A percentile compares a stretch with the other conserved stretches of the same genome.
Conservation (phyloP, 352 stramenopile species). For the Globisporangium camurandrum region DNA sequence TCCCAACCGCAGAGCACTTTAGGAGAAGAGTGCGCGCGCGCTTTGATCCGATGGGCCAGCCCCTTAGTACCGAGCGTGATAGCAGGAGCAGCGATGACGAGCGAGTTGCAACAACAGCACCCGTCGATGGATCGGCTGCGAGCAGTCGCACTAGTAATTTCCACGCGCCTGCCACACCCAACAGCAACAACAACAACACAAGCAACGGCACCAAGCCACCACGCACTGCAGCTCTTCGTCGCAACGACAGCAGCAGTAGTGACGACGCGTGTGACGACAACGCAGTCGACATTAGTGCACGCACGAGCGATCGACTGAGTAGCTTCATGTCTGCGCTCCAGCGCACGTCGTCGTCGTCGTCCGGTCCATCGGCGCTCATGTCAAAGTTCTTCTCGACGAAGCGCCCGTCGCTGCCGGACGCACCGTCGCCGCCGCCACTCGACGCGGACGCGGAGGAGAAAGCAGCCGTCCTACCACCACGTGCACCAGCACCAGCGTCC, state of each 20-base stretch:
- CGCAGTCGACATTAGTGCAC: not conserved
- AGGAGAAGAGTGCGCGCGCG: too few relatives aligned
- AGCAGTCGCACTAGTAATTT: slow-evolving; percentile 8
- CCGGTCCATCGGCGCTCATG: slow-evolving; percentile 9
- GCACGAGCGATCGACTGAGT: slow-evolving; percentile 1
- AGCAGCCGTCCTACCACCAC: not conserved
- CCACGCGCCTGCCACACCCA: not conserved
- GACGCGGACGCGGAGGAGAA: not conserved
- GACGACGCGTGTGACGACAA: not conserved
- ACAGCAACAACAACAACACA: not conserved
- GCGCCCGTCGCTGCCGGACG: slow-evolving; percentile 8
- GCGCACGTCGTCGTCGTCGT: slow-evolving; percentile 9
- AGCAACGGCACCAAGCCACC: not conserved
- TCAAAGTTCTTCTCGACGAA: slow-evolving; percentile 15
- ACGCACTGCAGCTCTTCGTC: not conserved
- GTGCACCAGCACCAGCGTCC: not conserved
- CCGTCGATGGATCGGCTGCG: not conserved
- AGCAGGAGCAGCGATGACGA: slow-evolving; percentile 7
- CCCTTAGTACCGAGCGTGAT: slow-evolving; percentile 17
- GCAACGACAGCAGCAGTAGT: slow-evolving; percentile 1
- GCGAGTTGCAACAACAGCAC: too few relatives aligned
- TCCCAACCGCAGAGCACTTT: too few relatives aligned
- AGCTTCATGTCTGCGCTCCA: slow-evolving; percentile 8
- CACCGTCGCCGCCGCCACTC: not conserved
- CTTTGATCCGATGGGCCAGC: slow-evolving; percentile 42